Base-by-base conservation (phyloP, 1,284 basidiomycete genomes). In the Papiliotrema fonsecae region DNA sequence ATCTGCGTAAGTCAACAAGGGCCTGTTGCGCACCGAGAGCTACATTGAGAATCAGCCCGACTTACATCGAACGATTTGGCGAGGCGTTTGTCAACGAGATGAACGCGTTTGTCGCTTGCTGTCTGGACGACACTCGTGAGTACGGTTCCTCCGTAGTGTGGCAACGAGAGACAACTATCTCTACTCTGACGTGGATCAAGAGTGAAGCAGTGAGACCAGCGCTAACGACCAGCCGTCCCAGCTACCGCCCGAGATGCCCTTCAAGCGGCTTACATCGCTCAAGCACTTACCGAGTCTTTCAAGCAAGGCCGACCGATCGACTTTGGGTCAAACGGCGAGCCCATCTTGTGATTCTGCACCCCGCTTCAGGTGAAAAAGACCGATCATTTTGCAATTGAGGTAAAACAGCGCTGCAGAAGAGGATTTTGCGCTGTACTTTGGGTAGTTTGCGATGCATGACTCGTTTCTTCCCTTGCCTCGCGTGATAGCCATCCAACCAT, bases 21-120 rank as follows among this genome's bases (percentile, higher is more conserved):
- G 16, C 19, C 13, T 21, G 18, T 9, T 21, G 38, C 38, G 4
- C 6, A 22, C 21, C 22, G 19, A 16, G 24, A 21, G 7, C 6
- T 22, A 26, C 4, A 14, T 14, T 39, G 7, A 39, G 6, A 35
- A 16, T 19, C 16, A 44, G 42, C 13, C 54, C 54, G n/a, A 51
- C 54, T 13, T 55, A 53, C 47, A 51, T 49, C 13, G 56, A 54
- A 35, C 51, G 54, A 16, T 64, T 57, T 49, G 28, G 49, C 19
- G 54, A 59, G 11, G 60, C 62, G 14, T 62, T 64, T 42, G 50
- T 62, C 31, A 38, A 36, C 40, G 62, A 64, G 32, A 40, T 52
- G 18, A 47, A 49, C 24, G 49, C 30, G 18, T 61, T 61, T 37
- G 42, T 50, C 4, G 51, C 34, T 11, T 49, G 50, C 37, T 26